A percentile compares a stretch with the other conserved stretches of the same genome.
phyloP scores from a whole-genome alignment of 2,329 filamentous ascomycete species.

The Cercospora sesami region DNA sequence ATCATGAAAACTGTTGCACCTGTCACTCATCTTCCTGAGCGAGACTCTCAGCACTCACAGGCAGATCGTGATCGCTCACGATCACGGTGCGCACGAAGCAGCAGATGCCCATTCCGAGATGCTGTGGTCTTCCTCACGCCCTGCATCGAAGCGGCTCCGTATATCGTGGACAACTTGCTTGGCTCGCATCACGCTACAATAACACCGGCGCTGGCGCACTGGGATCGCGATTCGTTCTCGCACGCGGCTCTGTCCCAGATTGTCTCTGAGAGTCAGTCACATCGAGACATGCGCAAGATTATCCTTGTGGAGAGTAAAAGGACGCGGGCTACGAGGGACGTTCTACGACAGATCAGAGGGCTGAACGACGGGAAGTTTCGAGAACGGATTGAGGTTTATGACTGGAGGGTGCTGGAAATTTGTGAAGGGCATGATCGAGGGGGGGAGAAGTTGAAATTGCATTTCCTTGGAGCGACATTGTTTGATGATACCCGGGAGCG shows the following conservation, averaged over 20 bases:
- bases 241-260: conserved; percentile 24
- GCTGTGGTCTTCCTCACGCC: conserved; percentile 33
- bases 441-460: conserved; percentile 23
- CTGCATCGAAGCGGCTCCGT: conserved; percentile 35
- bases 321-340: conserved; percentile 13
- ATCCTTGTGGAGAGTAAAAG: conserved; percentile 37
- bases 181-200: conserved; percentile 24
- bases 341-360: conserved; percentile 25
- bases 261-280: conserved; percentile 38
- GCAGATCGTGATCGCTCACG: conserved; percentile 3
- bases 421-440: conserved; percentile 25
- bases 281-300: conserved; percentile 36
- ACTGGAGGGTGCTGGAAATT: conserved; percentile 38
- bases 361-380: conserved; percentile 31
- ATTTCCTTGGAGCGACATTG: conserved; percentile 35
- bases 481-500: conserved; percentile 29
- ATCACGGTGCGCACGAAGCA: conserved; percentile 13
- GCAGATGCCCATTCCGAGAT: conserved; percentile 27
- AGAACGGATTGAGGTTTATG: conserved; percentile 36
- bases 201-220: conserved; percentile 27
- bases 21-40: neutral
- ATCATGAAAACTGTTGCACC: neutral
- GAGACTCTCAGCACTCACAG: conserved; percentile 14
- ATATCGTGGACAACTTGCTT: conserved; percentile 35
- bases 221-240: conserved; percentile 36